Conservation (phyloP, 1,139 yeast genomes). For the Sugiyamaella pinicola region DNA sequence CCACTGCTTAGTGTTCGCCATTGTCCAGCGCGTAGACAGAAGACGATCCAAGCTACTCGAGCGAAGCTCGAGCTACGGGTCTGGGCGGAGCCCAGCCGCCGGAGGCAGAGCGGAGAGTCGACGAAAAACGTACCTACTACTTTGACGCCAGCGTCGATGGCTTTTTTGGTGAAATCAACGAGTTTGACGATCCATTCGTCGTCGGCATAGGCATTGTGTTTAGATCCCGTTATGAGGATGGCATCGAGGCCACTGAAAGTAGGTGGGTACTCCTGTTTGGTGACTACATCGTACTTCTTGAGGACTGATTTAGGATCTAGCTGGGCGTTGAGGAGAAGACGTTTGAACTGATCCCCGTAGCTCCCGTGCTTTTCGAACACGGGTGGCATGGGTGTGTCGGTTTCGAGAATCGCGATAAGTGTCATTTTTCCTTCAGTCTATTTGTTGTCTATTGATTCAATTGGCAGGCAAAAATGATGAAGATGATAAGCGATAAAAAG, state of each 20-base stretch:
- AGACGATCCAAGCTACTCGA: too few relatives aligned
- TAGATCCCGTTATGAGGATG: conserved; percentile 66
- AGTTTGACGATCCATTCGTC: conserved; percentile 57
- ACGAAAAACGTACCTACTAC: conserved; percentile 34
- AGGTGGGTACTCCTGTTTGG: conserved; percentile 45
- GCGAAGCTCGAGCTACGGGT: too few relatives aligned
- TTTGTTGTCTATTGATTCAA: not conserved
- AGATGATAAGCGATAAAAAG: too few relatives aligned
- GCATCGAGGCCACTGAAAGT: conserved; percentile 47
- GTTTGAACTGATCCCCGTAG: conserved; percentile 43
- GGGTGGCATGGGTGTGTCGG: conserved; percentile 37
- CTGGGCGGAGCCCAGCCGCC: too few relatives aligned
- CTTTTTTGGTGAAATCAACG: conserved; percentile 44
- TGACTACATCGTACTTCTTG: conserved; percentile 52
- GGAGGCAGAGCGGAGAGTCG: too few relatives aligned
- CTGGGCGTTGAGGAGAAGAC: conserved; percentile 38
- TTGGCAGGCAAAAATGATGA: too few relatives aligned
- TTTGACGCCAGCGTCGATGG: conserved; percentile 37
- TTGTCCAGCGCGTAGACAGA: too few relatives aligned
- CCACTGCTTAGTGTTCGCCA: too few relatives aligned
- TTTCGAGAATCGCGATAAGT: conserved; percentile 18
- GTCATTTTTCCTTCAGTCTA: conserved; percentile 5
- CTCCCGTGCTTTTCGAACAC: conserved; percentile 35
- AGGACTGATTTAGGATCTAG: conserved; percentile 33
- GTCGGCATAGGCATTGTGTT: conserved; percentile 58